Conservation (phyloP, 306 rosid species). For the Rosa chinensis region DNA sequence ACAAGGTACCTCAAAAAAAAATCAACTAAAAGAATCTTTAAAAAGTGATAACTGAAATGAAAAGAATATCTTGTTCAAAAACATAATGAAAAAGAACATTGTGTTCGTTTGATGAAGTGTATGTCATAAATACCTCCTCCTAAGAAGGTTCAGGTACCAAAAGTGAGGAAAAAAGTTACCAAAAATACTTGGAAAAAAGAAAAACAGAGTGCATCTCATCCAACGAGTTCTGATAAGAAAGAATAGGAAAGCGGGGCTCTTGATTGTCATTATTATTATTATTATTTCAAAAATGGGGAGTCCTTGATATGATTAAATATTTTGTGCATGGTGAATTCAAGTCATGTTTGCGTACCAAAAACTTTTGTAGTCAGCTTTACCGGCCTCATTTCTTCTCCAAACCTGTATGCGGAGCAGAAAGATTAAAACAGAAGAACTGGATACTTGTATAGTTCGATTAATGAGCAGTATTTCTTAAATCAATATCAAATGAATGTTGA, state of each 20-base stretch:
- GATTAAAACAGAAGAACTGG: slow-evolving; percentile 18
- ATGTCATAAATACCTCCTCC: too few species aligned
- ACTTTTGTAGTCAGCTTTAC: slow-evolving; percentile 93
- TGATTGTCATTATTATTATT: too few species aligned
- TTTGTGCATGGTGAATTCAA: slow-evolving; percentile 11
- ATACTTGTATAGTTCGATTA: slow-evolving; percentile 17
- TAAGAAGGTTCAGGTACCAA: background rate
- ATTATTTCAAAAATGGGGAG: background rate
- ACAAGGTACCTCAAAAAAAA: too few species aligned
- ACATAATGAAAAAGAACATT: too few species aligned
- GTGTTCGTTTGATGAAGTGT: too few species aligned
- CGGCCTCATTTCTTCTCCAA: slow-evolving; percentile 99
- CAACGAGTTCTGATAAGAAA: slow-evolving; percentile 1
- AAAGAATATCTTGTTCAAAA: too few species aligned
- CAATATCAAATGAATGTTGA: slow-evolving; percentile 10
- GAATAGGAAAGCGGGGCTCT: slow-evolving; percentile 3
- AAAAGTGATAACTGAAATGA: too few species aligned
- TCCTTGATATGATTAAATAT: slow-evolving; percentile 4
- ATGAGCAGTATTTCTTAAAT: background rate
- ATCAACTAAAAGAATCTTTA: too few species aligned
- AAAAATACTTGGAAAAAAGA: background rate
- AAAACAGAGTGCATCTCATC: background rate
- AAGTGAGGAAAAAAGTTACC: background rate
- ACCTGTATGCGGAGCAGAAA: slow-evolving; percentile 52
- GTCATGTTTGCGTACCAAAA: slow-evolving; percentile 59